Base-by-base conservation (phyloP, 768 basidiomycete genomes). In the Panellus pusillus region DNA sequence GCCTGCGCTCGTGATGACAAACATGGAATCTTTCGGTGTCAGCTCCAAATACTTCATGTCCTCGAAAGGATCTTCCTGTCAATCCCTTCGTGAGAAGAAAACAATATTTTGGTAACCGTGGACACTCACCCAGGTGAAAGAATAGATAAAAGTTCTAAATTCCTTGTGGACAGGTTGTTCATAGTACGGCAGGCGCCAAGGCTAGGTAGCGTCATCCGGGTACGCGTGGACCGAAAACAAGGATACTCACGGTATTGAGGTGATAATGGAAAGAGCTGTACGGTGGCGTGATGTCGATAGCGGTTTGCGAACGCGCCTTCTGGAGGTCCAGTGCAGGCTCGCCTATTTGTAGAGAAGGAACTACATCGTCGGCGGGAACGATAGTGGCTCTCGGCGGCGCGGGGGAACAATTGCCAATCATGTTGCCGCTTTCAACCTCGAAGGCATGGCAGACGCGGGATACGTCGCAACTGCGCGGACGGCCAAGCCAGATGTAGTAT, bases 401-500 rank as follows among this genome's bases (percentile, higher is more conserved):
- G 27, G 81, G 76, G 6, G 78, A 79, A 56, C 73, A 74, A 53
- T 74, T 80, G 24, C 80, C 82, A 38, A 78, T 69, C 60, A 72
- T 70, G 64, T 86, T 87, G 20, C 85, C 87, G 8, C 81, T 73
- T 58, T 86, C 82, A 18, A 81, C 70, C 58, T 85, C 83, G 63
- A 87, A 86, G 1, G 81, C 79, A 58, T 83, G 79, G 44, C 75
- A 76, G 43, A 78, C 74, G 3, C 71, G 72, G 1, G 84, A 75
- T 14, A 83, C 79, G 54, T 86, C 83, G 54, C 82, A 78, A 4
- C 76, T 70, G 20, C 86, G 81, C 9, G 86, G 80, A 45, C 85
- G 82, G 32, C 87, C 87, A 28, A 91, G 75, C 79, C 86, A 89
- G 60, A 91, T 82, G 65, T 89, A 90, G 71, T 86, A 87, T 0